Conservation (phyloP, 257 asterid species). For the Solanum infundibuliforme region DNA sequence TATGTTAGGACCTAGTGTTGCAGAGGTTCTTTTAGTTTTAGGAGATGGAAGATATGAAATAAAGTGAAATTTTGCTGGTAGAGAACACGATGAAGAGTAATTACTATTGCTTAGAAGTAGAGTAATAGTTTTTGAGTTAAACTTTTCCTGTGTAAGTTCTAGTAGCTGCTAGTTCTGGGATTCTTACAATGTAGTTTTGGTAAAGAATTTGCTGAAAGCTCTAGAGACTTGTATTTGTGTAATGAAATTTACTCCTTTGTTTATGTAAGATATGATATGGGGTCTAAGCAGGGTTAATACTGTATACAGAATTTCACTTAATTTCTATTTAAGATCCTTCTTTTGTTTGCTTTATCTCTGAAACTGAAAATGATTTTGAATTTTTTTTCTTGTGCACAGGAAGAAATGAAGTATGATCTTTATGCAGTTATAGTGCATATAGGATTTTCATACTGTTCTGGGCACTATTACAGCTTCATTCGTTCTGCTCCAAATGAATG, state of each 20-base stretch:
- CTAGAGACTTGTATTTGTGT: neutral
- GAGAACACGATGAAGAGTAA: neutral
- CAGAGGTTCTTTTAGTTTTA: neutral
- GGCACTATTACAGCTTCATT: conserved; percentile 78
- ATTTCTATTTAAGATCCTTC: neutral
- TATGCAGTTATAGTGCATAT: conserved; percentile 79
- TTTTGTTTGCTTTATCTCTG: neutral
- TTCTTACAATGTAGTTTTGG: neutral
- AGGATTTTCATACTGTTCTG: conserved; percentile 64
- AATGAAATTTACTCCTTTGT: neutral
- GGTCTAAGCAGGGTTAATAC: neutral
- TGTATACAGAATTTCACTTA: neutral
- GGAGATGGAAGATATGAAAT: neutral
- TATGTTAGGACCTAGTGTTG: neutral
- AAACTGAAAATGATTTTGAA: neutral
- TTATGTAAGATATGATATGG: neutral
- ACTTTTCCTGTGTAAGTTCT: neutral
- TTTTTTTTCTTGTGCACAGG: conserved; percentile 27
- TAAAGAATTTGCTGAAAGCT: neutral
- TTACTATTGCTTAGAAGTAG: neutral
- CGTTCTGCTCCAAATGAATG: conserved; percentile 52
- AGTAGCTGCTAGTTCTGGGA: neutral
- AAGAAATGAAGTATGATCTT: conserved; percentile 49
- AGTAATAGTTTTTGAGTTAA: neutral
- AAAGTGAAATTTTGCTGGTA: neutral